phyloP scores from a whole-genome alignment of 352 stramenopile species.

The Phytophthora agathidicida region DNA sequence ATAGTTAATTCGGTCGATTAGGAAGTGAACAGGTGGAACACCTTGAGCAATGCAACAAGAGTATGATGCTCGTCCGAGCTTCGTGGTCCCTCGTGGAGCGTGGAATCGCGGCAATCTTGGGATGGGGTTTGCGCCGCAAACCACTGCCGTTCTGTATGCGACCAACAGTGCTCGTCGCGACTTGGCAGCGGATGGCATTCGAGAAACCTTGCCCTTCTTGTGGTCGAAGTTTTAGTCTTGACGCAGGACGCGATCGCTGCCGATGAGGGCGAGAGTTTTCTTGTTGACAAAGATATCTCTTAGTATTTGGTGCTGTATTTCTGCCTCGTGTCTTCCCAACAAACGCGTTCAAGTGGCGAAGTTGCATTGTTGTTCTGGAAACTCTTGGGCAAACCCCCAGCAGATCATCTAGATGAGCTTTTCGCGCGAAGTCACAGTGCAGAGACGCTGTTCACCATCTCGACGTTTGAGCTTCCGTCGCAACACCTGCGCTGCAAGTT shows the following conservation, averaged over 20 bases:
- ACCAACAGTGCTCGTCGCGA: conserved; percentile 7
- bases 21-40: conserved; percentile 12
- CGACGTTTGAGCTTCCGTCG: background rate
- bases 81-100: conserved; percentile 22
- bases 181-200: conserved; percentile 27
- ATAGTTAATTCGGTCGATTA: conserved; percentile 12
- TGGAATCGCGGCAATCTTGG: conserved; percentile 22
- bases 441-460: conserved; percentile 10
- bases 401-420: conserved; percentile 16
- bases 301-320: background rate
- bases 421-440: conserved; percentile 1
- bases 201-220: conserved; percentile 6
- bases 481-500: background rate
- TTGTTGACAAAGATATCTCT: background rate
- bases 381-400: background rate
- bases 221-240: background rate
- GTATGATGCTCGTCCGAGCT: conserved; percentile 7
- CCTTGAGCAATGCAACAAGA: conserved; percentile 11
- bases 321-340: background rate
- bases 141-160: conserved; percentile 15
- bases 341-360: background rate
- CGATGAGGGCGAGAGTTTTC: background rate
- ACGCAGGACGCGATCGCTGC: too few relatives aligned
- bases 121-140: conserved; percentile 20
- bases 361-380: background rate